Evolutionary conservation across 2,329 filamentous ascomycete species (phyloP), one percentile per base, ranked within the genome.

Genomic region (Zasmidium citrigriseum): DNA sequence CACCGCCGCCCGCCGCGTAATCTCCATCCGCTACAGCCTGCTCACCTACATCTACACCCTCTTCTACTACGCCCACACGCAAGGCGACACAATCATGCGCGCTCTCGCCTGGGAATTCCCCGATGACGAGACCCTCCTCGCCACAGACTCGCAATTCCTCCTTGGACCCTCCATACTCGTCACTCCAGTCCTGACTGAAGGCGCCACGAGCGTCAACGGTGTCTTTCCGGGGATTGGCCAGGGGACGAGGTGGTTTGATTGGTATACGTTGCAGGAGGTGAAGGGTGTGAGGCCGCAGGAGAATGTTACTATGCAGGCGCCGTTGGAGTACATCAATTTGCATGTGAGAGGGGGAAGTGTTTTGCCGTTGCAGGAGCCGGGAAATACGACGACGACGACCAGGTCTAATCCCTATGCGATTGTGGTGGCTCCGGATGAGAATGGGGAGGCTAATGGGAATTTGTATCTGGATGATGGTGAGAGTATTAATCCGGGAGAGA

Each of bases 11-110:
- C 82, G 82, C 60, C 75, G 74, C 0, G 89, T 87, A 1, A 90
- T 90, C 82, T 73, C 78, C 12, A 85, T 90, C 58, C 83, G 89
- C 18, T 91, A 90, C 68, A 73, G 81, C n/a, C 76, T 91, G 0
- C 77, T 91, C 1, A 87, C 87, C 0, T 91, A 91, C 72, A 80
- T 90, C 58, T 91, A 91, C 73, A 91, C 89, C 0, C 79, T 88
- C 1, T 86, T 90, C 75, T 82, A 88, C 62, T 72, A 81, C n/a
- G 87, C 88, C 0, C 84, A 88, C 70, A 79, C 78, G 1, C 82
- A 80, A 0, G 89, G 88, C 1, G 82, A 80, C 4, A 89, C 88
- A 0, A 86, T 89, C 27, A 86, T 91, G 83, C 82, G 87, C 9
- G 88, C 89, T 3, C 75, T 91, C 4, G 80, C 83, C 1, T 91